Evolutionary conservation across 1,284 basidiomycete species (phyloP).

Genomic region (Tilletia setariae): DNA sequence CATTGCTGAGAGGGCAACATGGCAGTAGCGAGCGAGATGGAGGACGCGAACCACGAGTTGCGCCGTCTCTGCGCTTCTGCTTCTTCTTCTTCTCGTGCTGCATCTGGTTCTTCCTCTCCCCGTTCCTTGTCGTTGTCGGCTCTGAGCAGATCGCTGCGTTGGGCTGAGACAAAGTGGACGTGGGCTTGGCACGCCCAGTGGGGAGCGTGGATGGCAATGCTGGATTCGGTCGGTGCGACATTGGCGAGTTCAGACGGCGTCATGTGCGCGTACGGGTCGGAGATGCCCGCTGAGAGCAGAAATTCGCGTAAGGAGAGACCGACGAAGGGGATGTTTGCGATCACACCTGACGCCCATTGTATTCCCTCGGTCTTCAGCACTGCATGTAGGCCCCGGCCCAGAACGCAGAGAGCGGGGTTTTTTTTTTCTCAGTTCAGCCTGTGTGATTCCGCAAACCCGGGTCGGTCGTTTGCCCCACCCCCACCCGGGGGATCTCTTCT

Average conservation of each 20-base stretch:
- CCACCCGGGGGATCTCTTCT: too few relatives aligned
- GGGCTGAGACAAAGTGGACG: conserved; percentile 31
- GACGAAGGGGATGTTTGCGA: conserved; percentile 33
- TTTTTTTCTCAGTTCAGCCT: too few relatives aligned
- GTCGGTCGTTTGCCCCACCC: too few relatives aligned
- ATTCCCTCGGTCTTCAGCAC: conserved; percentile 29
- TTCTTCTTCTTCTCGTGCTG: too few relatives aligned
- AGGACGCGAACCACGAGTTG: conserved; percentile 26
- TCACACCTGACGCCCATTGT: conserved; percentile 34
- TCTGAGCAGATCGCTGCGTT: conserved; percentile 30
- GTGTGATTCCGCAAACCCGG: too few relatives aligned
- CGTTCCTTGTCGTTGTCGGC: conserved; percentile 21
- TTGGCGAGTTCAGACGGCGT: conserved; percentile 2
- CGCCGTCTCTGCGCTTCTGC: neutral
- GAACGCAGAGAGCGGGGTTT: too few relatives aligned
- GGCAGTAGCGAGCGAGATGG: conserved; percentile 31
- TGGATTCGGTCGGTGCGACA: conserved; percentile 25
- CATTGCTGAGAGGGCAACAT: conserved; percentile 36
- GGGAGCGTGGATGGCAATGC: conserved; percentile 16
- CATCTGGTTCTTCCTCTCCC: too few relatives aligned
- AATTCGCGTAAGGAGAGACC: conserved; percentile 30
- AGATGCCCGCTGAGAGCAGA: conserved; percentile 27
- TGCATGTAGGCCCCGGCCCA: too few relatives aligned
- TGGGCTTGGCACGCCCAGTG: conserved; percentile 27
- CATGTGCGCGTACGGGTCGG: conserved; percentile 32